Percentiles rank a stretch among this genome's conserved stretches.
These are phyloP conservation scores for Trichoderma orchidacearum DNA, from an alignment of 495 filamentous ascomycete genomes.

Conservation along the genomic window DNA sequence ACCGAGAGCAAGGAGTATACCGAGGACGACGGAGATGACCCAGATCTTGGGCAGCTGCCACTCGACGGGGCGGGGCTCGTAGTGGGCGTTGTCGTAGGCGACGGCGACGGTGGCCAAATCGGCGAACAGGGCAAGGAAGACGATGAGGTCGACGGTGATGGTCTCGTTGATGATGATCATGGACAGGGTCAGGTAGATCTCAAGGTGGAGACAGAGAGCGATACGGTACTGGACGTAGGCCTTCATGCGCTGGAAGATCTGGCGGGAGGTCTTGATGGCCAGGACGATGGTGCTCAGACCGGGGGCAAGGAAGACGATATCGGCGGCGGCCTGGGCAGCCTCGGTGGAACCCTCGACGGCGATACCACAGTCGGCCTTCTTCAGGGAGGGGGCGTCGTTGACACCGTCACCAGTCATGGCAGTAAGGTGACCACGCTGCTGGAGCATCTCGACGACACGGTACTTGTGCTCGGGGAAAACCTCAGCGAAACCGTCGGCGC, in stretches of 20 bases:
- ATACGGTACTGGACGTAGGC: slow-evolving; percentile 94
- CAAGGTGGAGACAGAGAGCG: slow-evolving; percentile 77
- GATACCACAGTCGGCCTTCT: slow-evolving; percentile 91
- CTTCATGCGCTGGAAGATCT: slow-evolving; percentile 97
- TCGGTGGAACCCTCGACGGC: slow-evolving; percentile 88
- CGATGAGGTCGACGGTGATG: slow-evolving; percentile 72
- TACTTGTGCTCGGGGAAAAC: slow-evolving; percentile 98
- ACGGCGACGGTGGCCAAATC: slow-evolving; percentile 88
- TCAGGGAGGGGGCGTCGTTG: slow-evolving; percentile 90
- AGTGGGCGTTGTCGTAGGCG: slow-evolving; percentile 87
- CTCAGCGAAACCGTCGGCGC: slow-evolving; percentile 87
- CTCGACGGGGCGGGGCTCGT: slow-evolving; percentile 73
- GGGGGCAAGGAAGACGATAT: slow-evolving; percentile 86
- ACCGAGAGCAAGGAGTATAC: slow-evolving; percentile 62
- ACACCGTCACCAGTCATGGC: slow-evolving; percentile 98
- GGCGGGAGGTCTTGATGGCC: slow-evolving; percentile 82
- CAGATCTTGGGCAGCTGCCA: slow-evolving; percentile 90
- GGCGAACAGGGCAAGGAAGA: slow-evolving; percentile 90
- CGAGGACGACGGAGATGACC: slow-evolving; percentile 77
- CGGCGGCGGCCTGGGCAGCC: slow-evolving; percentile 81
- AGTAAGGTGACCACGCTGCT: slow-evolving; percentile 90
- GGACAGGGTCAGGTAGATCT: slow-evolving; percentile 81
- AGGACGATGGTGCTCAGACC: slow-evolving; percentile 88
- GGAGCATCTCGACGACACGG: slow-evolving; percentile 91
- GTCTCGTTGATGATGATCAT: slow-evolving; percentile 74